Evolutionary conservation across 2,329 filamentous ascomycete species (phyloP).

Genomic region (Aspergillus jensenii): DNA sequence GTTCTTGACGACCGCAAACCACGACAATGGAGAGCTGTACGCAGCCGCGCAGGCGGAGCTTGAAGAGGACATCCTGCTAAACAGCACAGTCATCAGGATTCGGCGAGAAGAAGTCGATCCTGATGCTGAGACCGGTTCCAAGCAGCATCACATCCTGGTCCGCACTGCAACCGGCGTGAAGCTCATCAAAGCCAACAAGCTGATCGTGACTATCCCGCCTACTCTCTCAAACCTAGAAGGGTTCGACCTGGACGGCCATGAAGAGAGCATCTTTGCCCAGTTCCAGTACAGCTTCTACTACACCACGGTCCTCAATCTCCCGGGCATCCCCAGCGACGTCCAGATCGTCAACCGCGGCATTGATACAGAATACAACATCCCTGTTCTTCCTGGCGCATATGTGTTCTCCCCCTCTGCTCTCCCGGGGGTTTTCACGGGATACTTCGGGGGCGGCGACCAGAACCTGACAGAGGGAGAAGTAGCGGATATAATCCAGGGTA

Average conservation of each 20-base stretch:
- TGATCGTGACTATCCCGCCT: slow-evolving; percentile 40
- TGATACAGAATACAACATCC: slow-evolving; percentile 10
- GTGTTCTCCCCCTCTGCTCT: background rate
- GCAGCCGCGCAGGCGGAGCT: slow-evolving; percentile 32
- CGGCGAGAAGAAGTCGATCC: no score
- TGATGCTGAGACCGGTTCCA: slow-evolving; percentile 19
- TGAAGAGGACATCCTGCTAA: slow-evolving; percentile 35
- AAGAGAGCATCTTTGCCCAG: slow-evolving; percentile 35
- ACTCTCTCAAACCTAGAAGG: slow-evolving; percentile 28
- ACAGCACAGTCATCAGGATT: slow-evolving; percentile 33
- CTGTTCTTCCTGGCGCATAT: slow-evolving; percentile 8
- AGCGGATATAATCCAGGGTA: slow-evolving; percentile 7
- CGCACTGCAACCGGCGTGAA: slow-evolving; percentile 23
- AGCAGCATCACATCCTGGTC: slow-evolving; percentile 24
- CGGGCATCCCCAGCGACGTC: slow-evolving; percentile 17
- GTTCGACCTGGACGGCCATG: slow-evolving; percentile 33
- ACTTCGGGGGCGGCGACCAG: background rate
- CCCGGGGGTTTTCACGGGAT: no score
- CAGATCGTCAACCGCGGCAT: slow-evolving; percentile 10
- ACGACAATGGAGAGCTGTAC: slow-evolving; percentile 44
- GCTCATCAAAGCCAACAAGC: slow-evolving; percentile 34
- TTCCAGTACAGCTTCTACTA: slow-evolving; percentile 27
- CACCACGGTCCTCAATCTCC: slow-evolving; percentile 31
- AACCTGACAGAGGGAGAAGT: background rate
- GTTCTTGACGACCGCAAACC: slow-evolving; percentile 32